phyloP scores from a whole-genome alignment of 345 rosid species.

The Dovyalis caffra region DNA sequence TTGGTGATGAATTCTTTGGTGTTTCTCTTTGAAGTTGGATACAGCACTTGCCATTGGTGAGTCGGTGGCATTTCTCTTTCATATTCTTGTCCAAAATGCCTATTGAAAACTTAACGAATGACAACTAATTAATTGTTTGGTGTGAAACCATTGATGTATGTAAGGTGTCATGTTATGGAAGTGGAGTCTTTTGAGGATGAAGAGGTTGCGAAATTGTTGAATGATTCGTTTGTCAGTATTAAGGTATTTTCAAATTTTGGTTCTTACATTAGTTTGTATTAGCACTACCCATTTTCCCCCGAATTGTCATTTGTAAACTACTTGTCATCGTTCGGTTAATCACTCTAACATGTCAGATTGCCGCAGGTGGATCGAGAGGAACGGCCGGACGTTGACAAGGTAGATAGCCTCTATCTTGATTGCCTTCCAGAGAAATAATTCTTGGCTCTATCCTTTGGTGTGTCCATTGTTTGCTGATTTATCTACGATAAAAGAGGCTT shows the following conservation, averaged over 20 bases:
- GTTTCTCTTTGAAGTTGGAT: conserved; percentile 71
- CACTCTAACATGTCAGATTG: conserved; percentile 23
- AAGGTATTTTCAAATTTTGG: conserved; percentile 50
- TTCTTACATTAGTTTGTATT: neutral
- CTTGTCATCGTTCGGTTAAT: neutral
- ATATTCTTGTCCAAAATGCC: neutral
- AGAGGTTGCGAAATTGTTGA: conserved; percentile 72
- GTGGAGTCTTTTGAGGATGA: conserved; percentile 87
- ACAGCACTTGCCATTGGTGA: conserved; percentile 99
- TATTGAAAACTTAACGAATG: neutral
- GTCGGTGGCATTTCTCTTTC: conserved; percentile 16
- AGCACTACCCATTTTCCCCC: neutral
- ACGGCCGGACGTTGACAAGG: conserved; percentile 97
- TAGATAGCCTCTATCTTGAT: conserved; percentile 15
- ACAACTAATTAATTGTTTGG: conserved; percentile 8
- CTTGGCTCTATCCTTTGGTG: neutral
- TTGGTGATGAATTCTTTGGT: conserved; percentile 18
- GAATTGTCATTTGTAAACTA: neutral
- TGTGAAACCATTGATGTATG: neutral
- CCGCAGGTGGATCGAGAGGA: conserved; percentile 93
- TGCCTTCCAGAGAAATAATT: neutral
- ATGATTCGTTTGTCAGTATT: conserved; percentile 73
- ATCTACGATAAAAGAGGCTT: too few species aligned
- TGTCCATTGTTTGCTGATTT: neutral
- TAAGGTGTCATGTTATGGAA: conserved; percentile 99